Base-by-base conservation (phyloP, 257 asterid species). In the Scutellaria minor region DNA sequence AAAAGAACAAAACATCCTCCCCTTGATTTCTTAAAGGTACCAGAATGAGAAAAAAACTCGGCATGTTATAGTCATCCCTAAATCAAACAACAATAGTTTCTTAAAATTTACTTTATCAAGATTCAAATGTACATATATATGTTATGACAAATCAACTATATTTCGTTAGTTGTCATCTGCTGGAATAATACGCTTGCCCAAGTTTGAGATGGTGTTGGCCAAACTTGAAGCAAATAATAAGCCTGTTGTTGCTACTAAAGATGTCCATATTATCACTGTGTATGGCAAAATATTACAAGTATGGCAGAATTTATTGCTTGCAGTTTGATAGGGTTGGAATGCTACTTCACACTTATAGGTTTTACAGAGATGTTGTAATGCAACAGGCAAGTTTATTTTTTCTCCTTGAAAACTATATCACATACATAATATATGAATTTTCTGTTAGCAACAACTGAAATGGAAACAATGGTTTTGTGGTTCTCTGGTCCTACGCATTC, bases 241-340 rank as follows among this genome's bases (percentile, higher is more conserved):
- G 82, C 96, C 97, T 64, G 78, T 86, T 70, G 92, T 94, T 77
- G 87, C 93, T 80, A 83, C 97, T 72, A 96, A 89, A 76, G 98
- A 94, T 82, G 85, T 94, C 76, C 90, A 91, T 75, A 80, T 91
- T 63, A 76, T 88, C 79, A 94, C 99, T 6, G 90, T 89, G 97
- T 95, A 88, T 81, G 86, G n/a, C n/a, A n/a, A n/a, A 65, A 77
- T 80, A 31, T 75, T 72, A 58, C 95, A 94, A 97, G 79, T 94
- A 94, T 75, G 98, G 98, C 77, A 88, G 99, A 86, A 90, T 94
- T 82, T 94, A 91, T 80, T 94, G 99, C 88, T 83, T 94, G 82
- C 99, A 94, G 83, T 82, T 91, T 67, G 98, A 94, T 82, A 88
- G 90, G 82, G 87, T 88, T 72, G 95, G 93, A 10, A 94, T 87